phyloP scores from a whole-genome alignment of 2,329 filamentous ascomycete species.

The Fusarium anguioides region DNA sequence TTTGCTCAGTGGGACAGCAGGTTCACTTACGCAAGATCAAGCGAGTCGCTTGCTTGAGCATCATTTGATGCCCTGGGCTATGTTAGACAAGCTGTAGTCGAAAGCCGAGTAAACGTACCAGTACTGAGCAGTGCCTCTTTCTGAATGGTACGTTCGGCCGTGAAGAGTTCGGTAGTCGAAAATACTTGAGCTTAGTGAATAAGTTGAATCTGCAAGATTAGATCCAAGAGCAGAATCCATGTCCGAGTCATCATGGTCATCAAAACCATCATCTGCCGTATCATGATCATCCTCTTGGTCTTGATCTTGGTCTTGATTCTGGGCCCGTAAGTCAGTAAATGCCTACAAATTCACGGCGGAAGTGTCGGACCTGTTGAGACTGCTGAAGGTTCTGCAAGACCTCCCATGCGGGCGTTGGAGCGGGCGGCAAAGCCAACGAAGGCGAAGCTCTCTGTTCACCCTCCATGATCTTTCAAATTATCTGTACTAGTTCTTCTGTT shows the following conservation, averaged over 20 bases:
- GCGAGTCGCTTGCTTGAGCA: constrained; percentile 8
- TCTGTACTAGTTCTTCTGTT: no score
- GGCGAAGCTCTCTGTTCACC: not conserved
- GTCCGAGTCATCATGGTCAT: not conserved
- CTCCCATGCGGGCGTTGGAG: constrained; percentile 16
- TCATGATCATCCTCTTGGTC: not conserved
- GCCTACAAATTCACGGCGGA: accelerated
- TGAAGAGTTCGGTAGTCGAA: constrained; percentile 11
- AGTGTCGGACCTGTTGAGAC: not conserved
- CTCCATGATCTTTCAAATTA: not conserved
- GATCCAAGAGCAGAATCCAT: constrained; percentile 13
- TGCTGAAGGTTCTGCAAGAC: constrained; percentile 10
- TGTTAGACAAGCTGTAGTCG: accelerated
- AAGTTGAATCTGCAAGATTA: constrained; percentile 4
- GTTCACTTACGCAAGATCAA: constrained; percentile 10
- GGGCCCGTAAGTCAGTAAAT: not conserved
- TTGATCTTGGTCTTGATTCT: not conserved
- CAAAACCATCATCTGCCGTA: not conserved
- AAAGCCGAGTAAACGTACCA: accelerated
- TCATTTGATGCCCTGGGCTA: not conserved
- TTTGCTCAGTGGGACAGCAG: accelerated
- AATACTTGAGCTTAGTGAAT: constrained; percentile 12
- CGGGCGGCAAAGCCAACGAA: not conserved
- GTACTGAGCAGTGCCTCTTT: constrained; percentile 4
- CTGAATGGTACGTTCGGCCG: constrained; percentile 14